Evolutionary conservation across 2,329 filamentous ascomycete species (phyloP).

Genomic region (Paracoccidioides lutzii): DNA sequence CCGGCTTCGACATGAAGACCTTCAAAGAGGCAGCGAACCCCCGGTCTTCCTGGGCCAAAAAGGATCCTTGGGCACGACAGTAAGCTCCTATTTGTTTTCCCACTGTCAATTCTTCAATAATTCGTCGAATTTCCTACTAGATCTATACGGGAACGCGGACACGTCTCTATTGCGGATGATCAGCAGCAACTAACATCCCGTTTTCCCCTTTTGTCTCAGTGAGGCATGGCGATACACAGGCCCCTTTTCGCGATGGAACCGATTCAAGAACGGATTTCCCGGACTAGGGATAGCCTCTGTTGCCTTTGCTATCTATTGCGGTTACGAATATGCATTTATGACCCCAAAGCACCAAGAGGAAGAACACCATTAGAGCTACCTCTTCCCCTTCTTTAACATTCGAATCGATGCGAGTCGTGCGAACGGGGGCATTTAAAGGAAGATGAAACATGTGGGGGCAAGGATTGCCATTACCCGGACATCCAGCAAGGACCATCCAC

Average conservation of each 20-base stretch:
- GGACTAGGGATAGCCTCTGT: constrained; percentile 86
- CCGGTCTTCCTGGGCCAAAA: constrained; percentile 36
- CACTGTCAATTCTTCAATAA: not conserved
- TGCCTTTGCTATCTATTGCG: constrained; percentile 80
- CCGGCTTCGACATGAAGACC: constrained; percentile 80
- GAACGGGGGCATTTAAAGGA: not conserved
- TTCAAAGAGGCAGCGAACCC: constrained; percentile 58
- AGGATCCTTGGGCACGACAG: constrained; percentile 52
- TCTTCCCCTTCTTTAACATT: not conserved
- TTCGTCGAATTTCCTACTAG: not conserved
- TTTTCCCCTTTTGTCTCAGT: constrained; percentile 36
- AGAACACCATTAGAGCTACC: constrained; percentile 42
- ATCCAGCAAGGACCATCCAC: not conserved
- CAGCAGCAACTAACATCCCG: not conserved
- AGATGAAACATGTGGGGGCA: not conserved
- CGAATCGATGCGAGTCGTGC: not conserved
- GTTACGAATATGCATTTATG: constrained; percentile 78
- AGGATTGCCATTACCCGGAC: not conserved
- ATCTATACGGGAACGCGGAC: not conserved
- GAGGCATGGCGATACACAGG: constrained; percentile 93
- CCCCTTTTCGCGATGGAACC: constrained; percentile 74
- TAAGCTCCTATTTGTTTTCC: constrained; percentile 25
- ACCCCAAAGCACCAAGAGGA: constrained; percentile 51
- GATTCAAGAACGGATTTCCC: constrained; percentile 75
- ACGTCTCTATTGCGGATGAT: no score